Conservation (phyloP, 2,329 filamentous ascomycete species). For the Colletotrichum australisinense region DNA sequence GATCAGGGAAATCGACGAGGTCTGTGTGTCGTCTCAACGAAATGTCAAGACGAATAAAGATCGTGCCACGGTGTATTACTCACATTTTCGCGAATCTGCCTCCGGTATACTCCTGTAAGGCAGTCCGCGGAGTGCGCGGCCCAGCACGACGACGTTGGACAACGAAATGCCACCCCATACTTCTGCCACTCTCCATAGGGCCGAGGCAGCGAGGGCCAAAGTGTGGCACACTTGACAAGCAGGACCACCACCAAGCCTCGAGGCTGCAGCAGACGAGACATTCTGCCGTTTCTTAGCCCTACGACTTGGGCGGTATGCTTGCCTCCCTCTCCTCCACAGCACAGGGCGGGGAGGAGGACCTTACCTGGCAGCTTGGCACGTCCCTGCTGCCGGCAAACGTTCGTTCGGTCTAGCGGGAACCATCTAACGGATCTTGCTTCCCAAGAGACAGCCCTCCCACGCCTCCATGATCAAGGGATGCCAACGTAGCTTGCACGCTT, state of each 20-base stretch:
- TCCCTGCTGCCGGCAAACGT: conserved; percentile 11
- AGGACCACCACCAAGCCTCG: conserved; percentile 7
- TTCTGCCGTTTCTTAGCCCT: conserved; percentile 21
- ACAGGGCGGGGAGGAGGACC: not conserved
- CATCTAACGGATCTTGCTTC: not conserved
- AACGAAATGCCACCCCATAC: not conserved
- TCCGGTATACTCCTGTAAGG: not conserved
- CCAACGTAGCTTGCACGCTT: not conserved
- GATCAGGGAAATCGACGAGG: not conserved
- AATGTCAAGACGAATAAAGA: not conserved
- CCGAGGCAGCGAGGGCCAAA: not conserved
- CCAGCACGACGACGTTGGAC: not conserved
- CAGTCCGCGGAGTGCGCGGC: not conserved
- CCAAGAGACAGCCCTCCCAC: too few relatives aligned
- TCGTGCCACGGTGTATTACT: not conserved
- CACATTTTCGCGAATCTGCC: not conserved
- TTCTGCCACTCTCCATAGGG: not conserved
- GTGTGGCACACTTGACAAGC: not conserved
- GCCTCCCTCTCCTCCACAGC: not conserved
- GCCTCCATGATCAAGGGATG: not conserved
- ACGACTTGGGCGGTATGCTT: not conserved
- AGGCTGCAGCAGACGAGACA: conserved; percentile 33
- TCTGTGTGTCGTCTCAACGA: conserved; percentile 23
- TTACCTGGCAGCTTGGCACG: conserved; percentile 17
- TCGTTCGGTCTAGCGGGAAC: conserved; percentile 1